Evolutionary conservation across 768 basidiomycete species (phyloP).

Genomic region (Agrocybe praecox): DNA sequence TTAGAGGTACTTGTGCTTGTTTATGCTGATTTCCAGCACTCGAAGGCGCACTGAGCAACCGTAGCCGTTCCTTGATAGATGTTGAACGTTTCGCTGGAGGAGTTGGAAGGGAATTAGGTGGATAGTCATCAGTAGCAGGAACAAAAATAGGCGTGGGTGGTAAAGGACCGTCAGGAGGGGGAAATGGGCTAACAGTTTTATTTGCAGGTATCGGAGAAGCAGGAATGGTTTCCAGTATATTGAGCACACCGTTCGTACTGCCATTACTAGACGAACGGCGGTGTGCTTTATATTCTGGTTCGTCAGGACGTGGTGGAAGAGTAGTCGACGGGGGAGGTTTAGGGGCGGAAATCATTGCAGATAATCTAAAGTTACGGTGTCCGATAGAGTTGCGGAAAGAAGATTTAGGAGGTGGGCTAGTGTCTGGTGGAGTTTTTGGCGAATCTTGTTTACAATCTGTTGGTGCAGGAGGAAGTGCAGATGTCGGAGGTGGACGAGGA

Average conservation of each 20-base stretch:
- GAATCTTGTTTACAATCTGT: conserved; percentile 21
- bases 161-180: conserved; percentile 47
- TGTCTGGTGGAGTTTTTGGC: conserved; percentile 21
- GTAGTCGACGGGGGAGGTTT: conserved; percentile 61
- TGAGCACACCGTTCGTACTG: conserved; percentile 21
- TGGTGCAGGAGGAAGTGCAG: conserved; percentile 72
- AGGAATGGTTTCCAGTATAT: conserved; percentile 44
- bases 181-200: conserved; percentile 32
- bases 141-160: conserved; percentile 37
- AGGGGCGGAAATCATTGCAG: conserved; percentile 58
- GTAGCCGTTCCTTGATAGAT: conserved; percentile 64
- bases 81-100: conserved; percentile 32
- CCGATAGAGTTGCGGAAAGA: conserved; percentile 61
- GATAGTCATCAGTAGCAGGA: neutral
- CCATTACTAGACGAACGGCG: conserved; percentile 41
- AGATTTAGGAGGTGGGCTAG: conserved; percentile 26
- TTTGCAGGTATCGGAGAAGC: conserved; percentile 44
- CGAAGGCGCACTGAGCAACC: conserved; percentile 67
- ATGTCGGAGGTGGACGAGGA: conserved; percentile 71
- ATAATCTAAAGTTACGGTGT: conserved; percentile 59
- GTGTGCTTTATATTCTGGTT: conserved; percentile 35
- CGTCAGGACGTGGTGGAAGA: conserved; percentile 72
- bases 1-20: conserved; percentile 14
- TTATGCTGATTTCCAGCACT: conserved; percentile 25
- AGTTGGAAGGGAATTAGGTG: conserved; percentile 18